phyloP scores from a whole-genome alignment of 2,329 filamentous ascomycete species.

The Fusarium robinianum region DNA sequence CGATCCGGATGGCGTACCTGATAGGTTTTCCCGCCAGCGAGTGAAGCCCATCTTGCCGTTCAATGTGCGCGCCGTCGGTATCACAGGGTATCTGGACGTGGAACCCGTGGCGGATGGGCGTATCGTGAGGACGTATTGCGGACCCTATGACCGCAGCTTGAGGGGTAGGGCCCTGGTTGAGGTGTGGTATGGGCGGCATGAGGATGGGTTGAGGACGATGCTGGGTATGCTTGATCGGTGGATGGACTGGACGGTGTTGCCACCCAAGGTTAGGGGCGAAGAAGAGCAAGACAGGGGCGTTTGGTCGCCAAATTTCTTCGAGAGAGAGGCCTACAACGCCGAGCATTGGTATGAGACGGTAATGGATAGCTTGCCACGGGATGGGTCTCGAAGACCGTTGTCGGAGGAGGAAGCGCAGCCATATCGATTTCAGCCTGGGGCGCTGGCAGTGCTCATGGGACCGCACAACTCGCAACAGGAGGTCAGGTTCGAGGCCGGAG shows the following conservation, averaged over 20 bases:
- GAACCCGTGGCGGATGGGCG: slow-evolving; percentile 43
- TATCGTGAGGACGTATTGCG: slow-evolving; percentile 42
- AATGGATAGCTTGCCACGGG: slow-evolving; percentile 18
- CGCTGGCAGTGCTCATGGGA: slow-evolving; percentile 43
- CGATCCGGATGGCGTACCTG: slow-evolving; percentile 38
- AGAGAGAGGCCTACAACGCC: slow-evolving; percentile 42
- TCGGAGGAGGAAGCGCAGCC: slow-evolving; percentile 34
- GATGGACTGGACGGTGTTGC: slow-evolving; percentile 47
- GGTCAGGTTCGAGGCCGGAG: slow-evolving; percentile 35
- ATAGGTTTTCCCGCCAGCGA: slow-evolving; percentile 35
- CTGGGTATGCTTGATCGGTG: slow-evolving; percentile 49
- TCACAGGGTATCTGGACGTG: slow-evolving; percentile 39
- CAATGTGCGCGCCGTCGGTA: slow-evolving; percentile 29
- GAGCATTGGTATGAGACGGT: slow-evolving; percentile 38
- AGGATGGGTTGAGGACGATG: slow-evolving; percentile 41
- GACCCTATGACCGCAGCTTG: slow-evolving; percentile 42
- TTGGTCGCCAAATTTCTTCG: slow-evolving; percentile 46
- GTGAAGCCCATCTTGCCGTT: slow-evolving; percentile 30
- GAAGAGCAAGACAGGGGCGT: slow-evolving; percentile 42
- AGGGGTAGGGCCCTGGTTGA: slow-evolving; percentile 43
- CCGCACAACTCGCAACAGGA: slow-evolving; percentile 40
- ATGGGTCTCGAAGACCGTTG: slow-evolving; percentile 23
- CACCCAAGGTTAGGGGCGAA: slow-evolving; percentile 40
- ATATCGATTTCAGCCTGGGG: slow-evolving; percentile 36
- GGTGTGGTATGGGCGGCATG: slow-evolving; percentile 49